These are phyloP conservation scores for Barnettozyma wickerhamii DNA, from an alignment of 805 yeast genomes.

Conservation along the genomic window DNA sequence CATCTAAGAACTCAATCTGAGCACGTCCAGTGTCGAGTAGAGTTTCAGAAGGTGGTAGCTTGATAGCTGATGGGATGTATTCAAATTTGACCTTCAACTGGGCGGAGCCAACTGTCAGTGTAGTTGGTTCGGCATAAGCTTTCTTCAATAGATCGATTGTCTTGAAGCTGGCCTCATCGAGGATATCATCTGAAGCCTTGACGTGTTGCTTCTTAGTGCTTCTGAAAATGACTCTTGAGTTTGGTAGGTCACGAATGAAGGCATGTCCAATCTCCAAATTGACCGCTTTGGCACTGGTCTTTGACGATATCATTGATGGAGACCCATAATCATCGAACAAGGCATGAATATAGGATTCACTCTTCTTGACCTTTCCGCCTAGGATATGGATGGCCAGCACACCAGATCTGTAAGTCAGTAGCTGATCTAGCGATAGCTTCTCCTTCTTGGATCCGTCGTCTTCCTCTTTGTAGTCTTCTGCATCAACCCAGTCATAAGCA, in stretches of 20 bases:
- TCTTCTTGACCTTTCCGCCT: constrained; percentile 43
- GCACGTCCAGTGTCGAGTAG: constrained; percentile 65
- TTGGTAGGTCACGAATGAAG: constrained; percentile 66
- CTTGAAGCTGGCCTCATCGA: constrained; percentile 43
- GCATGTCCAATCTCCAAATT: constrained; percentile 49
- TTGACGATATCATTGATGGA: constrained; percentile 53
- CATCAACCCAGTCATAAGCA: constrained; percentile 59
- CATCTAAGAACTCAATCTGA: constrained; percentile 53
- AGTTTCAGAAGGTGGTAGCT: constrained; percentile 54
- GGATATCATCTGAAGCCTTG: constrained; percentile 41
- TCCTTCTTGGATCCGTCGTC: constrained; percentile 35
- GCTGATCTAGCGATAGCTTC: constrained; percentile 45
- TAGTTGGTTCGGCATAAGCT: constrained; percentile 42
- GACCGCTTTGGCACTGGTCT: constrained; percentile 42
- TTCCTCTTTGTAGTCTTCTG: constrained; percentile 37
- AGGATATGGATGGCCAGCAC: constrained; percentile 49
- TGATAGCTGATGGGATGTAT: constrained; percentile 53
- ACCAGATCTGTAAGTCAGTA: constrained; percentile 58
- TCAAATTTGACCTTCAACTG: constrained; percentile 47
- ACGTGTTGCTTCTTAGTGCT: constrained; percentile 49
- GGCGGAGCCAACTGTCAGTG: constrained; percentile 40
- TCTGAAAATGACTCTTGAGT: constrained; percentile 55
- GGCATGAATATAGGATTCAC: constrained; percentile 50
- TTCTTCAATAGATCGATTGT: constrained; percentile 52
- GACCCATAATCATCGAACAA: constrained; percentile 60